phyloP scores from a whole-genome alignment of 768 basidiomycete genomes.

The Termitomyces sp. region DNA sequence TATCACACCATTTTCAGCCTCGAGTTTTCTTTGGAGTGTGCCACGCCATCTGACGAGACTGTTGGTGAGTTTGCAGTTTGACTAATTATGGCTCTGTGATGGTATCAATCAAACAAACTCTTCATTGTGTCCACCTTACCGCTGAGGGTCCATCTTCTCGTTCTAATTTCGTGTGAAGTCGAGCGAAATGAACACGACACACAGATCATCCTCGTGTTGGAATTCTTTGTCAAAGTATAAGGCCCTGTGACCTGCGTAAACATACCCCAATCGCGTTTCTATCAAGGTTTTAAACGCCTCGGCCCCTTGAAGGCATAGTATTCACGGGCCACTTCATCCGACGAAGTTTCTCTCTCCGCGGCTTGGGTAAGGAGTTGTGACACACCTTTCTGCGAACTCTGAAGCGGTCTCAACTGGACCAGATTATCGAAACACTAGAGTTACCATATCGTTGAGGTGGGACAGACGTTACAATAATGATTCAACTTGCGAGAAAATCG shows the following conservation, averaged over 20 bases:
- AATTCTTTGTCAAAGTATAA: neutral
- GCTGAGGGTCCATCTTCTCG: neutral
- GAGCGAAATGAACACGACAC: neutral
- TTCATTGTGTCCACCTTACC: neutral
- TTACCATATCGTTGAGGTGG: neutral
- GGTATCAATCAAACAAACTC: neutral
- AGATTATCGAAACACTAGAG: neutral
- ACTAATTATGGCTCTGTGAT: neutral
- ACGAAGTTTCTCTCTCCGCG: neutral
- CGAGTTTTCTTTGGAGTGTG: neutral
- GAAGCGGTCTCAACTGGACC: neutral
- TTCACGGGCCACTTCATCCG: neutral
- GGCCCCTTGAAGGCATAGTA: neutral
- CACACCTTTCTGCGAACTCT: neutral
- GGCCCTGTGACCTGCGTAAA: neutral
- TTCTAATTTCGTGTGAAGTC: neutral
- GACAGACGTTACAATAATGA: neutral
- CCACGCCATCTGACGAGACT: too few relatives aligned
- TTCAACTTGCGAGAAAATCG: neutral
- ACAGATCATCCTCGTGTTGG: neutral
- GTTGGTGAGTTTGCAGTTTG: neutral
- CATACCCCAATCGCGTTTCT: conserved; percentile 1
- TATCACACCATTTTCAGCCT: neutral
- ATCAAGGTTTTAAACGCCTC: neutral
- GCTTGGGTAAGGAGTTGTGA: neutral